Base-by-base conservation (phyloP, 768 basidiomycete genomes). In the Leccinum longicurvipes region DNA sequence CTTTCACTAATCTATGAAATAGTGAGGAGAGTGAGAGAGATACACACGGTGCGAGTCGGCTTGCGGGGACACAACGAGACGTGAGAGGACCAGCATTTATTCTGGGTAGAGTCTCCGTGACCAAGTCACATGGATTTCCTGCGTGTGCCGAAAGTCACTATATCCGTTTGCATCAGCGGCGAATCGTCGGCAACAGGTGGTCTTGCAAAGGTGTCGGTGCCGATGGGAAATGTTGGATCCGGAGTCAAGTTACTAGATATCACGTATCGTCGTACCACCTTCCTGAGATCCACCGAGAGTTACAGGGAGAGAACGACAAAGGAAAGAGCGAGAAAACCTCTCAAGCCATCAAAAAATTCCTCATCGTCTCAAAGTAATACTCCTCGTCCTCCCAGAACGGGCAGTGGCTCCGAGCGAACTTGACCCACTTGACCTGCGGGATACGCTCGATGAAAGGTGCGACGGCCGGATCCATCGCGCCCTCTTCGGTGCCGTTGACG, bases 401-500 rank as follows among this genome's bases (percentile, higher is more conserved):
- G n/a, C 49, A 54, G 23, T 63, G 63, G 52, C 72, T 73, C 51
- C 68, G 65, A 19, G 66, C 60, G 47, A 72, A 59, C 50, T 70
- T 66, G 8, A 72, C 64, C 72, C 72, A 74, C 41, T 74, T 74
- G 17, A 72, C 61, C 45, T 66, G 72, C 7, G 64, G 63, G 14
- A 71, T 66, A 0, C 64, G 61, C 48, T 63, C 57, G 47, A 75
- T 66, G 42, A 69, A 76, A 0, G 74, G 75, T 10, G 47, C 55
- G 3, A 72, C 47, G 15, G 64, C 67, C 21, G 60, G 62, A 54
- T 77, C 74, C 19, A 68, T 63, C 50, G 72, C 73, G 27, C 65
- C 62, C 47, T 77, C 77, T 58, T 72, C 63, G 6, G 64, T 54
- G 4, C 72, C 73, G 29, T 76, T 76, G 27, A 69, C 68, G 6